Evolutionary conservation across 2,329 filamentous ascomycete genomes (phyloP).

Genomic region (Aureobasidium sp.): DNA sequence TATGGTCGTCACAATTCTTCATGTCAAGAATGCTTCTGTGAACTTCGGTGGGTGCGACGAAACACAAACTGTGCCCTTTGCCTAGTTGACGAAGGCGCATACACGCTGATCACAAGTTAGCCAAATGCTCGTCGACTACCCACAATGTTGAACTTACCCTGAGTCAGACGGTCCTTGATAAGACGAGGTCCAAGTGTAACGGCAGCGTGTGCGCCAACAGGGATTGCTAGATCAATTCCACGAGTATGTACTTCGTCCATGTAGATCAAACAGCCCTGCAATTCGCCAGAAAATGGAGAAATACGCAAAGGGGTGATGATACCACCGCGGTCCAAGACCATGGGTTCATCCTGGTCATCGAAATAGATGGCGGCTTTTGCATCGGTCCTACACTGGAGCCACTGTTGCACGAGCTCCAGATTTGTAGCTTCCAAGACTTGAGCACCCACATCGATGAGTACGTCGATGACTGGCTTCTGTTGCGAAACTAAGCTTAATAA

Average conservation of each 20-base stretch:
- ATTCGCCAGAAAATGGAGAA: slow-evolving; percentile 51
- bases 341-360: slow-evolving; percentile 47
- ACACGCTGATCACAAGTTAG: slow-evolving; percentile 40
- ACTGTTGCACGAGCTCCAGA: slow-evolving; percentile 43
- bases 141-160: slow-evolving; percentile 32
- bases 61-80: slow-evolving; percentile 57
- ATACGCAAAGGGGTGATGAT: slow-evolving; percentile 44
- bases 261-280: slow-evolving; percentile 57
- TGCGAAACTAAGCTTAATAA: slow-evolving; percentile 41
- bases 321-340: slow-evolving; percentile 45
- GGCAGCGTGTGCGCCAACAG: slow-evolving; percentile 51
- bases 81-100: slow-evolving; percentile 67
- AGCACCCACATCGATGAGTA: slow-evolving; percentile 65
- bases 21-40: slow-evolving; percentile 42
- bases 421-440: slow-evolving; percentile 61
- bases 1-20: not conserved
- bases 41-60: slow-evolving; percentile 55
- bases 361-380: slow-evolving; percentile 45
- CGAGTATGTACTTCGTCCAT: slow-evolving; percentile 65
- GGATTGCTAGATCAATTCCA: slow-evolving; percentile 61
- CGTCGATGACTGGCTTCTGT: slow-evolving; percentile 39
- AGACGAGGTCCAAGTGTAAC: slow-evolving; percentile 59
- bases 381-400: slow-evolving; percentile 37
- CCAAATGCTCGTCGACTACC: not conserved
- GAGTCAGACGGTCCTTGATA: slow-evolving; percentile 62